Evolutionary conservation across 768 basidiomycete species (phyloP), one percentile per base, ranked within the genome.

Genomic region (Russula virescens): DNA sequence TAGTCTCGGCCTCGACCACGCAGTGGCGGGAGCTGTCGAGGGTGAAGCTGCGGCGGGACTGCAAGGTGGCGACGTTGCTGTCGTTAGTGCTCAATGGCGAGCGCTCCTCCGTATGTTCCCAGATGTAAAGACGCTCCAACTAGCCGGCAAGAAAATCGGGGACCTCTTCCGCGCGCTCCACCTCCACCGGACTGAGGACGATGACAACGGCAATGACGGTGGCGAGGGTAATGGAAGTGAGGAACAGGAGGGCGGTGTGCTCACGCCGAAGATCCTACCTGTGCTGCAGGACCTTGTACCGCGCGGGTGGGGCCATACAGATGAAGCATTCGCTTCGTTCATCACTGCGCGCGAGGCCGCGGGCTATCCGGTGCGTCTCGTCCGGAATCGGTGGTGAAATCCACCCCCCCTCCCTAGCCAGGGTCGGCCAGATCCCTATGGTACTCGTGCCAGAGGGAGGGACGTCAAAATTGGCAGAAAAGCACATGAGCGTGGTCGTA

Each of bases 131-230:
- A 60, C 35, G 19, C 57, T 58, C 25, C 47, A 28, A 25, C 34
- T 58, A 6, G 25, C 57, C 3, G 57, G 57, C 19, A 19, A 46
- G 11, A 25, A 40, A 19, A 19, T 50, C n/a, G 48, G 35, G 19
- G 57, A 49, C n/a, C 38, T 58, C 18, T 58, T 58, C 26, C 57
- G 48, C 8, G 48, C 47, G 18, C 19, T 58, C 10, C 38, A 28
- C 19, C 38, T 11, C 38, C 6, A 34, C 48, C 11, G 8, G 21
- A 0, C 19, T 49, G 5, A 46, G 18, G 11, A 18, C 38, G 13
- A 43, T 3, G 42, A 5, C 5, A 19, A 19, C 5, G 42, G 42
- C 16, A 8, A 43, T 5, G 42, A n/a, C n/a, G 31, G 31, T 31
- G 31, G 8, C 31, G 31, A 31, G 8, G 8, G 31, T 31, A 19